Percentiles rank a stretch among this genome's conserved stretches.
These are phyloP conservation scores for Endogone sp. DNA, from an alignment of 192 early-diverging fungal species.

Conservation along the genomic window DNA sequence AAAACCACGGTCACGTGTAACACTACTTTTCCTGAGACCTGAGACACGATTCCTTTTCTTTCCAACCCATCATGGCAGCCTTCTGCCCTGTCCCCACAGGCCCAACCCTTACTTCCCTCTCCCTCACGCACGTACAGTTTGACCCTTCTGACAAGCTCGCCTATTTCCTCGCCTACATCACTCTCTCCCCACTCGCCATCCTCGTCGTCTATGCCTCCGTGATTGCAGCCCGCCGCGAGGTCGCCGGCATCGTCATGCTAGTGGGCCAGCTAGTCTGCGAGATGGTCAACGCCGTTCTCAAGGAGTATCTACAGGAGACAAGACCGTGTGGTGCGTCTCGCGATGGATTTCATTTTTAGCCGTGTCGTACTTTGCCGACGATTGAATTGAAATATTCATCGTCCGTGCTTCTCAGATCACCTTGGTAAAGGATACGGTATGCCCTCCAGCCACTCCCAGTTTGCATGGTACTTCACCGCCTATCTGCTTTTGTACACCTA, in stretches of 20 bases:
- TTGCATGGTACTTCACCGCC: slow-evolving; percentile 70
- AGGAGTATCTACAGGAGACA: slow-evolving; percentile 53
- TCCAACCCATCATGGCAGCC: too few relatives aligned
- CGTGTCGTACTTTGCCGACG: neutral
- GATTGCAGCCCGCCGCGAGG: slow-evolving; percentile 54
- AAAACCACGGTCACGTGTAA: too few relatives aligned
- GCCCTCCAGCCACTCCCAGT: slow-evolving; percentile 81
- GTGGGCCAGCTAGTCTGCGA: slow-evolving; percentile 72
- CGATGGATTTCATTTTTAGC: neutral
- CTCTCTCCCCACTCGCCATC: slow-evolving; percentile 62
- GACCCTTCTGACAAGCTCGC: slow-evolving; percentile 50
- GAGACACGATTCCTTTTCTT: too few relatives aligned
- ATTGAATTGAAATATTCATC: neutral
- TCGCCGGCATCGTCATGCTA: slow-evolving; percentile 55
- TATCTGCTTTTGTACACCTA: slow-evolving; percentile 52
- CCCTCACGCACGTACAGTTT: slow-evolving; percentile 72
- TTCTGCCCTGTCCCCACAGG: neutral
- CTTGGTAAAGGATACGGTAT: slow-evolving; percentile 77
- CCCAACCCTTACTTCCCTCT: slow-evolving; percentile 32
- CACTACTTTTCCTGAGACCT: too few relatives aligned
- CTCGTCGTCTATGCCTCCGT: slow-evolving; percentile 66
- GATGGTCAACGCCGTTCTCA: slow-evolving; percentile 54
- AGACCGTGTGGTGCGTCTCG: slow-evolving; percentile 56
- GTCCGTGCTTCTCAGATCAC: slow-evolving; percentile 42
- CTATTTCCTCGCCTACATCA: slow-evolving; percentile 57